Percentiles rank a stretch among this genome's conserved stretches.
phyloP scores from a whole-genome alignment of 345 rosid species.

The Rhodamnia rubescens region DNA sequence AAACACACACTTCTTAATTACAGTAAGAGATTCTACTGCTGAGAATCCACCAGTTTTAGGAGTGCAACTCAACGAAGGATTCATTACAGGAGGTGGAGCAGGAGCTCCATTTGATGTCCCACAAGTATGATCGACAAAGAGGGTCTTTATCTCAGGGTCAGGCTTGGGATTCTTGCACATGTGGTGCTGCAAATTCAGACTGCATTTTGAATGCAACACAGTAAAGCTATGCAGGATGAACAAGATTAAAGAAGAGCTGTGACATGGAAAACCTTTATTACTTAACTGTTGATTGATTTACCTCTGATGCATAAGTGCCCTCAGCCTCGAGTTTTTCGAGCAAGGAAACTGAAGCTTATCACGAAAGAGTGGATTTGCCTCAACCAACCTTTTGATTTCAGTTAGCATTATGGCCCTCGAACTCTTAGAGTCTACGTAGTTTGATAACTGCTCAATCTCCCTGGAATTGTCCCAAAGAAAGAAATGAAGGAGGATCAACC shows the following conservation, averaged over 20 bases:
- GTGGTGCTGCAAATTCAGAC: slow-evolving; percentile 89
- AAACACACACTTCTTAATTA: slow-evolving; percentile 20
- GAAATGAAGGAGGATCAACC: not conserved
- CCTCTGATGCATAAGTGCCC: slow-evolving; percentile 81
- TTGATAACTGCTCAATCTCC: slow-evolving; percentile 73
- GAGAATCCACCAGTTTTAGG: slow-evolving; percentile 55
- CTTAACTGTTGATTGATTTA: not conserved
- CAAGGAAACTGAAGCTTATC: slow-evolving; percentile 85
- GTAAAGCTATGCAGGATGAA: not conserved
- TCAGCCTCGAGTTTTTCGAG: slow-evolving; percentile 59
- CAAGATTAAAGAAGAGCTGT: not conserved
- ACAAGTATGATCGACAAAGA: slow-evolving; percentile 71
- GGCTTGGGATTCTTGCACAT: slow-evolving; percentile 68
- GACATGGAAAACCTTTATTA: not conserved
- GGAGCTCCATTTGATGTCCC: slow-evolving; percentile 61
- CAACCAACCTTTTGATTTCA: slow-evolving; percentile 67
- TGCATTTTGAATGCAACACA: slow-evolving; percentile 10
- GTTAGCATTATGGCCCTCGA: slow-evolving; percentile 76
- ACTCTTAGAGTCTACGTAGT: slow-evolving; percentile 66
- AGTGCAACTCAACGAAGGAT: slow-evolving; percentile 53
- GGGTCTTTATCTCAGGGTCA: slow-evolving; percentile 72
- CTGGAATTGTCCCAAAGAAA: slow-evolving; percentile 18
- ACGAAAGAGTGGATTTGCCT: slow-evolving; percentile 79
- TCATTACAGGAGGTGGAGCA: slow-evolving; percentile 65
- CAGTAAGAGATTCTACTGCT: slow-evolving; percentile 52